Base-by-base conservation (phyloP, 441 rosid species). In the Heliophila coronopifolia region DNA sequence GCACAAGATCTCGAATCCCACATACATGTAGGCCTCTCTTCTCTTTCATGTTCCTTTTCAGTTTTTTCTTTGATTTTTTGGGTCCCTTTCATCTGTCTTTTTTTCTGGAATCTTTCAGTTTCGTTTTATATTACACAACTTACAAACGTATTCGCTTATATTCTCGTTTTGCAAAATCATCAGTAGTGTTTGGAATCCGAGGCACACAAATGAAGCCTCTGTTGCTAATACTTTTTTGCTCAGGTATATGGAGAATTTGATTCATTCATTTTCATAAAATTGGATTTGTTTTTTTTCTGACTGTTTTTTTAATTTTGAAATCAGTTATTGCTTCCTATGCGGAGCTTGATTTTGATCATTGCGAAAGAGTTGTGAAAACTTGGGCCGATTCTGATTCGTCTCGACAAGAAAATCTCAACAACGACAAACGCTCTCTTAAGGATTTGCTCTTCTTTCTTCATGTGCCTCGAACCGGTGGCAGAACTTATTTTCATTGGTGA, bases 391-490 rank as follows among this genome's bases (percentile, higher is more conserved):
- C 84, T 44, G 70, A 82, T 44, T 71, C 78, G 11, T 74, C 85
- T 26, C 74, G 65, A 38, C 71, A 67, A 50, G 71, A 72, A 47
- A 71, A 75, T 59, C 51, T 63, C 42, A 61, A 61, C 47, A 79
- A 71, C 36, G 84, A 83, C 50, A 80, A 72, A 48, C 92, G 80
- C 61, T 73, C 60, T 4, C 83, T 92, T 32, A 72, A 51, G 40
- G 99, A 85, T 61, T 67, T 92, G 70, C 68, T 92, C 50, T 88
- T 88, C 66, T 92, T 88, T 75, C 87, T 92, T 36, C 99, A 92
- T 67, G 75, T 92, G 54, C 99, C 97, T 3, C 75, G 99, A 63
- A 92, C 99, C 9, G 99, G 99, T 54, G 99, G 99, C 23, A 80
- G 99, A 11, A 73, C 97, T 1, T 92, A 88, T 58, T 85, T 81